Percentiles rank a stretch among this genome's conserved stretches.
Conservation (phyloP, 2,329 filamentous ascomycete species). For the Trichophyton simii region DNA sequence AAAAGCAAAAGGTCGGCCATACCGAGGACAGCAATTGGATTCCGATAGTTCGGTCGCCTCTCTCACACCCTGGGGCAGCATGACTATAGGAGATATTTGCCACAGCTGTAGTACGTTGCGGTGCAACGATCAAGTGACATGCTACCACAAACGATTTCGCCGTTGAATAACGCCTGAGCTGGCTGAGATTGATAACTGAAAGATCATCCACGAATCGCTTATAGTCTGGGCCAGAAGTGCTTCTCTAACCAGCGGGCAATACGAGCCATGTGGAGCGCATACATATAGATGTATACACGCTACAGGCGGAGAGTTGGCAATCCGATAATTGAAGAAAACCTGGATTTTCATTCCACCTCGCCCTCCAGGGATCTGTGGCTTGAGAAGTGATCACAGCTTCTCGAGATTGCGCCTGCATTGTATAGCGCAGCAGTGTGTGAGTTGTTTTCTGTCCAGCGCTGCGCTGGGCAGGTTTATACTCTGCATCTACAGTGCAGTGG, state of each 20-base stretch:
- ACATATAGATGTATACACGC: background rate
- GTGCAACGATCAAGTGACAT: conserved; percentile 1
- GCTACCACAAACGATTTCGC: background rate
- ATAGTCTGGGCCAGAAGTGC: background rate
- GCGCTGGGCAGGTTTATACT: background rate
- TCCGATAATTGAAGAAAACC: background rate
- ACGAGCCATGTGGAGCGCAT: conserved; percentile 1
- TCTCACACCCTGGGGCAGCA: background rate
- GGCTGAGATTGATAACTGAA: background rate
- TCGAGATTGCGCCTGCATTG: background rate
- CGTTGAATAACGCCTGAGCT: background rate
- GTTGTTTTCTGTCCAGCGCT: background rate
- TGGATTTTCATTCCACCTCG: background rate
- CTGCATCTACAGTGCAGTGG: background rate
- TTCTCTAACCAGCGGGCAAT: background rate
- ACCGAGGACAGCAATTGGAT: background rate
- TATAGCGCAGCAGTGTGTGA: background rate
- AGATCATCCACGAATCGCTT: background rate
- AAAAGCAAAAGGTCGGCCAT: background rate
- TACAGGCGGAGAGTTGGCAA: background rate
- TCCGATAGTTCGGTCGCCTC: background rate
- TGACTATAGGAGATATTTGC: background rate
- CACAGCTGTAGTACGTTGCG: background rate
- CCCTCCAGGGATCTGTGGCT: background rate
- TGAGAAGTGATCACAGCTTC: background rate